Evolutionary conservation across 164 flowering plant species (phyloP), one percentile per base, ranked within the genome.

Genomic region (Dillenia turbinata): DNA sequence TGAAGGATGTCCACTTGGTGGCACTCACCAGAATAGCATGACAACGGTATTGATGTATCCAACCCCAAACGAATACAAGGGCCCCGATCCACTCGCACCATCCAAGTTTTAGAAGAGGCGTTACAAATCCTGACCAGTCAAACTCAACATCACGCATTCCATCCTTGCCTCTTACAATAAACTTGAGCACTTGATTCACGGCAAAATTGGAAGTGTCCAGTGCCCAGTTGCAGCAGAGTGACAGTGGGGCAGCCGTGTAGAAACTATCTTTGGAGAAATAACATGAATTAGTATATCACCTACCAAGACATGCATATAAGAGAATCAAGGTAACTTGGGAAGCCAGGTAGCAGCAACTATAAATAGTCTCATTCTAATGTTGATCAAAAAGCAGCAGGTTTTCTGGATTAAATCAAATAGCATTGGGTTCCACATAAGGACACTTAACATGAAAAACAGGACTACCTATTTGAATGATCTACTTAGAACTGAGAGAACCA

Each of bases 1-100:
- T 33, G 40, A 6, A 33, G 40, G 40, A 33, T 33, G 40, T 33
- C 40, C 40, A 33, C 6, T 1, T 40, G 10, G 48, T 19, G 40
- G 51, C 54, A 73, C 90, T 76, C 73, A 91, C 99, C 69, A 91
- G 92, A 73, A 94, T 89, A 59, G 79, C 72, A 73, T 91, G 97
- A 61, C 97, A 94, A 44, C 73, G 74, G 15, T 15, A 73, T 70
- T 95, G 99, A 83, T 92, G 99, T 67, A 84, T 69, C 85, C 88
- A 88, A 64, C 97, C 97, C 96, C 96, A 89, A 14, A 74, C 15
- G 67, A 92, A 88, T 47, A 88, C 63, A 61, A 75, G 78, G 5
- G 82, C 86, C 70, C 99, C 96, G 67, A 79, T 60, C 97, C 92
- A 91, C 40, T 78, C 79, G 51, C 17, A 51, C 94, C 81, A 88